Base-by-base conservation (phyloP, 495 filamentous ascomycete species). In the Penicillium flavigenum region DNA sequence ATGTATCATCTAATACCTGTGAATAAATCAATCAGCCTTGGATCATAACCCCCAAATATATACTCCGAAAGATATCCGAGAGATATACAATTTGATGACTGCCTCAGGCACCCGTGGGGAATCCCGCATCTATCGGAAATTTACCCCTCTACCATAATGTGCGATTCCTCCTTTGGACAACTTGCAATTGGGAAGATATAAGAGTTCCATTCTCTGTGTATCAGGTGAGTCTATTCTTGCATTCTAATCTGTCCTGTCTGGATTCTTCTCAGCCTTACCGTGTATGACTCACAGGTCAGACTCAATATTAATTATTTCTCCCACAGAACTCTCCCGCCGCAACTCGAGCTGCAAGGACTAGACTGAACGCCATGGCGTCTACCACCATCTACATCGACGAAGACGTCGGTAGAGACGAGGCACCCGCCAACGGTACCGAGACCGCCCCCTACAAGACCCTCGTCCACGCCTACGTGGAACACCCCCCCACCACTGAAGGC, bases 401-500 rank as follows among this genome's bases (percentile, higher is more conserved):
- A 66, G 85, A 89, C 62, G 78, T 79, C 57, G 91, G 91, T 55
- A 75, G 78, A 56, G 91, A 96, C 79, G 84, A 85, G 59, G 62
- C 77, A n/a, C 72, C 83, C 46, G 81, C 83, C 45, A 79, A 83
- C 62, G 91, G 91, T 58, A 79, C 85, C 57, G 81, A 92, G 70
- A 68, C 77, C 59, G 81, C 83, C 58, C 89, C 91, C 24, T 96
- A 86, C 82, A 91, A 95, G 79, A 84, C 87, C 5, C 81, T 96
- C 19, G 70, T 86, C 44, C 85, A 86, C 64, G 91, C 91, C 38
- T 86, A 90, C 65, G 76, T 92, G 62, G 84, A 90, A 74, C 81
- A 88, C 69, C 73, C 81, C 61, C 84, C 85, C 47, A 60, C 66
- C 48, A 76, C 77, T 54, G 76, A 81, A 41, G 81, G 80, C 2